Evolutionary conservation across 805 yeast genomes (phyloP), one percentile per base, ranked within the genome.

Genomic region (Nakazawaea ernobii): DNA sequence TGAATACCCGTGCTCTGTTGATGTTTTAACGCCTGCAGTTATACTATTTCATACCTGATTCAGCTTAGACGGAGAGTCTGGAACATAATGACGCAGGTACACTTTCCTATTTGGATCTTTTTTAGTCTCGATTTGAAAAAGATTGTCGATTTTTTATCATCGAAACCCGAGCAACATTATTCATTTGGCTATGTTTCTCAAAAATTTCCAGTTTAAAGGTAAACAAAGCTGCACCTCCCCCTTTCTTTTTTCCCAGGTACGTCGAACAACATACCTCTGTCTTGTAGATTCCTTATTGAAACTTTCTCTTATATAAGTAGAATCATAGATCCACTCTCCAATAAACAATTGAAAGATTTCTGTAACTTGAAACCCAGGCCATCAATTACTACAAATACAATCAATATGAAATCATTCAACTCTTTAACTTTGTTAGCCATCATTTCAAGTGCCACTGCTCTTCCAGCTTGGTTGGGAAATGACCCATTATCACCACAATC

Each of bases 391-490:
- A 4, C 20, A 14, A 9, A 15, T 14, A 9, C 32, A 11, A 2
- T 17, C 17, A 41, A 32, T 32, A 45, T 39, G 48, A 32, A 39
- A 30, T n/a, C 29, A 7, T 39, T 33, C 39, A 39, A 11, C 20
- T 8, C 40, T 26, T 13, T 45, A 8, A 20, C 42, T 10, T 20
- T 45, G 7, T 32, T 39, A 26, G 35, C 35, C 17, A 13, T 45
- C 9, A 38, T 35, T 13, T 27, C 48, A 10, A 27, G 30, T 26
- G 43, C 40, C 32, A 6, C 30, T 15, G 48, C 48, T 14, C 40
- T 45, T 10, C 48, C 48, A 33, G 37, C 48, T n/a, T 45, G 28
- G 38, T 33, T 35, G 9, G 45, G 45, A 26, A 39, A 41, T 13
- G 15, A 13, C n/a, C 42, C 42, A 26, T 7, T 13, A n/a, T n/a